Conservation (phyloP, 1,284 basidiomycete genomes). For the Cutaneotrichosporon cyanovorans region DNA sequence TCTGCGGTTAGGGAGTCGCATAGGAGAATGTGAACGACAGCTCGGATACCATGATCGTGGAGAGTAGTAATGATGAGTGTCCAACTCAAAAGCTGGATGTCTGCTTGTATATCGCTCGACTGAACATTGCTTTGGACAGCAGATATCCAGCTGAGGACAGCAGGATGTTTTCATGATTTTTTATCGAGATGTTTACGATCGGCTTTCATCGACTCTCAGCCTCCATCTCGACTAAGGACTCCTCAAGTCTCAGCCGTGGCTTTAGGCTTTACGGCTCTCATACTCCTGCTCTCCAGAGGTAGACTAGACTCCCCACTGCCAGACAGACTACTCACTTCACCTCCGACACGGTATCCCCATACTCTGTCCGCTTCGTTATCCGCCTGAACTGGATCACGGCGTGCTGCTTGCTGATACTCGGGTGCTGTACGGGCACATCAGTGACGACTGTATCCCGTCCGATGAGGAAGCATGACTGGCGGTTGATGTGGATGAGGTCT, state of each 20-base stretch:
- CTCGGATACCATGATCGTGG: no score
- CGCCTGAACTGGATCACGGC: conserved; percentile 91
- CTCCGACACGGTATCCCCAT: conserved; percentile 64
- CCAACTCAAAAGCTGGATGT: no score
- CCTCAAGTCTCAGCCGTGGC: no score
- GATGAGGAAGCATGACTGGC: conserved; percentile 89
- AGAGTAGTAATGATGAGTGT: no score
- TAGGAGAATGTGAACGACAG: no score
- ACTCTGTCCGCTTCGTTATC: conserved; percentile 78
- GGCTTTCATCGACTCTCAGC: no score
- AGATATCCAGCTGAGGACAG: not conserved
- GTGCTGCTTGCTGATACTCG: conserved; percentile 97
- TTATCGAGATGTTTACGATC: no score
- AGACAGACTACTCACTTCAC: conserved; percentile 54
- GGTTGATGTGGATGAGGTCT: conserved; percentile 84
- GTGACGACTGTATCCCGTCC: conserved; percentile 77
- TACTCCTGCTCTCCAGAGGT: no score
- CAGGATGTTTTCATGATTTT: not conserved
- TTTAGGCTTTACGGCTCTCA: no score
- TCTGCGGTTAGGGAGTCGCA: conserved; percentile 46
- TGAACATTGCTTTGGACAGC: not conserved
- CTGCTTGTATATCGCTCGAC: no score
- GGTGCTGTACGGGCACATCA: conserved; percentile 88
- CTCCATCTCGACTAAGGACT: no score
- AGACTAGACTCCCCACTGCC: conserved; percentile 1